phyloP scores from a whole-genome alignment of 345 rosid genomes.

The Moricandia arvensis region DNA sequence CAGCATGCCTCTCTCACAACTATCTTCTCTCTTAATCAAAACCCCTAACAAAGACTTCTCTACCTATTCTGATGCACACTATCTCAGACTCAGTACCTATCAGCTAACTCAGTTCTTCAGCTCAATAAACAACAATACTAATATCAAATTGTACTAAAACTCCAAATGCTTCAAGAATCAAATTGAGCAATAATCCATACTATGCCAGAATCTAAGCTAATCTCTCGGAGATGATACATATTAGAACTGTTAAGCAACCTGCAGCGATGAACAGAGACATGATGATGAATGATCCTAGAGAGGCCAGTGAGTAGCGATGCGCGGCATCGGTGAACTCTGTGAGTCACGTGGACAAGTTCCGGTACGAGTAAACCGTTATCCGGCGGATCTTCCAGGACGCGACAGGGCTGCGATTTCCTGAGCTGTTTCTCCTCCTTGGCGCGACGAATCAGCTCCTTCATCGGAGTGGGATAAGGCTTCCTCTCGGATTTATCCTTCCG shows the following conservation, averaged over 20 bases:
- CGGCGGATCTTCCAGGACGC: constrained; percentile 65
- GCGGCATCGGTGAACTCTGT: constrained; percentile 55
- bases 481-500: constrained; percentile 70
- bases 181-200: too few relatives aligned
- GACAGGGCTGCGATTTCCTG: constrained; percentile 66
- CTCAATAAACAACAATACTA: too few relatives aligned
- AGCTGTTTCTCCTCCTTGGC: constrained; percentile 69
- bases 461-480: constrained; percentile 77
- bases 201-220: too few relatives aligned
- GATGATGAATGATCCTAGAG: constrained; percentile 43
- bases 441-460: constrained; percentile 61
- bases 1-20: not conserved
- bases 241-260: too few relatives aligned
- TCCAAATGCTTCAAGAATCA: too few relatives aligned
- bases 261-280: constrained; percentile 65
- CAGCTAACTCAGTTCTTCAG: too few relatives aligned
- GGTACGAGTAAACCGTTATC: constrained; percentile 80
- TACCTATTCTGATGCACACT: not conserved
- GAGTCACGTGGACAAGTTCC: constrained; percentile 65
- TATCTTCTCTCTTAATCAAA: not conserved
- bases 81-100: not conserved
- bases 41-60: not conserved
- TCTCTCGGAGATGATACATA: not conserved
- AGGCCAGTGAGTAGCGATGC: constrained; percentile 54
- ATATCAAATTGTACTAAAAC: not conserved